Conservation (phyloP, 2,329 filamentous ascomycete species). For the Coccinonectria pachysandricola region DNA sequence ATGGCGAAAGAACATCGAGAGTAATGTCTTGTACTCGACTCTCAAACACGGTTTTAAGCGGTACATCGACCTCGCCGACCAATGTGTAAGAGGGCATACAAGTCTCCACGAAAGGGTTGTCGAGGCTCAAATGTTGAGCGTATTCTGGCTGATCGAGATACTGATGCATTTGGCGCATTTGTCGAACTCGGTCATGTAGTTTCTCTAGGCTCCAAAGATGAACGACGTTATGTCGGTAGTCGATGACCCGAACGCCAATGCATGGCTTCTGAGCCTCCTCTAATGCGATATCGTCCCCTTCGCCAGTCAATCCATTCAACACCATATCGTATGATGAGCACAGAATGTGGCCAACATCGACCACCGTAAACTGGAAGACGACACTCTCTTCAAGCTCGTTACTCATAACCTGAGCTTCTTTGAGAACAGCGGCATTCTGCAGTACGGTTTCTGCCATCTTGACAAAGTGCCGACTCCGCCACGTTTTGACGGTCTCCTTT, state of each 20-base stretch:
- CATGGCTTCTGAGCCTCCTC: slow-evolving; percentile 81
- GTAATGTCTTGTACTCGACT: slow-evolving; percentile 89
- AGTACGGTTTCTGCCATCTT: slow-evolving; percentile 88
- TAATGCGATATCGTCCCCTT: slow-evolving; percentile 72
- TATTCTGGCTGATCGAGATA: slow-evolving; percentile 95
- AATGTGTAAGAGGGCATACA: slow-evolving; percentile 90
- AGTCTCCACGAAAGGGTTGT: slow-evolving; percentile 85
- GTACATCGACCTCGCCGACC: slow-evolving; percentile 86
- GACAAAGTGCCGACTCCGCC: slow-evolving; percentile 79
- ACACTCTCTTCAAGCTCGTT: slow-evolving; percentile 89
- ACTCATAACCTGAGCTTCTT: slow-evolving; percentile 97
- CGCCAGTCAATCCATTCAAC: slow-evolving; percentile 76
- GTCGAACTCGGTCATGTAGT: slow-evolving; percentile 71
- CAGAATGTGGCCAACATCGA: slow-evolving; percentile 78
- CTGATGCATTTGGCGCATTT: slow-evolving; percentile 95
- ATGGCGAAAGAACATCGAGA: slow-evolving; percentile 82
- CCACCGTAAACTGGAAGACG: slow-evolving; percentile 87
- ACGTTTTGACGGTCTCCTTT: slow-evolving; percentile 56
- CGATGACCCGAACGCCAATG: slow-evolving; percentile 79
- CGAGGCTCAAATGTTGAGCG: slow-evolving; percentile 80
- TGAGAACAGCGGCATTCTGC: slow-evolving; percentile 76
- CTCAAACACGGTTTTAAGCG: slow-evolving; percentile 85
- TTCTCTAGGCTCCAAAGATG: slow-evolving; percentile 95
- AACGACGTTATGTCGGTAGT: slow-evolving; percentile 77
- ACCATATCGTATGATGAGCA: slow-evolving; percentile 96